Percentiles rank a stretch among this genome's conserved stretches.
Conservation (phyloP, 176 grass and related monocot genomes). For the Ensete glaucum region DNA sequence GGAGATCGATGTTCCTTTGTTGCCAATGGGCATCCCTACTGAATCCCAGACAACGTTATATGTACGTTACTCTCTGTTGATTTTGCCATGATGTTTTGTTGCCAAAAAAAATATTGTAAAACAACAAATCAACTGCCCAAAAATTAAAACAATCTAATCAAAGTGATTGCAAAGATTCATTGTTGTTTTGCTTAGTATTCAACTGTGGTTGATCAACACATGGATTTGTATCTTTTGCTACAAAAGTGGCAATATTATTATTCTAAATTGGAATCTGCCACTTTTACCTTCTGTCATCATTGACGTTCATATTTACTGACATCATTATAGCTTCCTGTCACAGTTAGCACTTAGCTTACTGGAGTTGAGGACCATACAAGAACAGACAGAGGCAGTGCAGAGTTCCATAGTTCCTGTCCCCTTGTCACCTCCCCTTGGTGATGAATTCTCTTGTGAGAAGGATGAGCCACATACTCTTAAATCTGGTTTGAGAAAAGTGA, state of each 20-base stretch:
- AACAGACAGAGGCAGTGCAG: conserved; percentile 34
- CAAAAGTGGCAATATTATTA: neutral
- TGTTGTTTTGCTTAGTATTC: neutral
- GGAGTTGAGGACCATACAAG: conserved; percentile 36
- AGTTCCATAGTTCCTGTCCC: conserved; percentile 24
- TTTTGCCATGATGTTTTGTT: neutral
- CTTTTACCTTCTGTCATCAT: neutral
- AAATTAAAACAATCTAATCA: neutral
- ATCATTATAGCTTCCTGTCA: conserved; percentile 19
- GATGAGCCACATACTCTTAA: conserved; percentile 70
- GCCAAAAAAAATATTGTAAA: neutral
- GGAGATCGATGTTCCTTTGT: conserved; percentile 59
- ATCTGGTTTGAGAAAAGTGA: conserved; percentile 54
- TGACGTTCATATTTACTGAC: neutral
- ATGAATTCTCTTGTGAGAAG: conserved; percentile 48
- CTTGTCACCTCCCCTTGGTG: conserved; percentile 53
- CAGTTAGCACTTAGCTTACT: conserved; percentile 44
- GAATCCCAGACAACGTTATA: conserved; percentile 34
- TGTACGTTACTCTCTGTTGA: conserved; percentile 39
- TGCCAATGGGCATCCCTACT: conserved; percentile 12
- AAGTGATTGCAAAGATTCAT: neutral
- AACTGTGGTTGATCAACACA: no score
- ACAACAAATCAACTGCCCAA: no score
- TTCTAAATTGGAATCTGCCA: neutral
- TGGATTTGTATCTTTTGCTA: neutral